Base-by-base conservation (phyloP, 2,329 filamentous ascomycete genomes). In the Tolypocladium inflatum region DNA sequence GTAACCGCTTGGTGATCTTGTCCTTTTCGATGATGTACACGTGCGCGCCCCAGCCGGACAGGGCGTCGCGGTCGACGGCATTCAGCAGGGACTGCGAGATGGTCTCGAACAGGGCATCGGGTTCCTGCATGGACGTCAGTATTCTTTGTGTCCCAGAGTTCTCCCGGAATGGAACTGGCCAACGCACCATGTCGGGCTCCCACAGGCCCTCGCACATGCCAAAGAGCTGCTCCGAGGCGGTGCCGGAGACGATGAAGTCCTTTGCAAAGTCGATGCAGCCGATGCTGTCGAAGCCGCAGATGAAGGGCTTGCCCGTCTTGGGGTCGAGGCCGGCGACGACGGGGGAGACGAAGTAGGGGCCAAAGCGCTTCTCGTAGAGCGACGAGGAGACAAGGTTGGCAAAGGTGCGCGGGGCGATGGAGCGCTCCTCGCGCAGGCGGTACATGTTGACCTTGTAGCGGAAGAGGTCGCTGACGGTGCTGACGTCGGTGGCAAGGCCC, bases 381-480 rank as follows among this genome's bases (percentile, higher is more conserved):
- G 86, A 89, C 65, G 85, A 90, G 69, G 86, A 90, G 68, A 99
- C 92, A 65, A 99, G 85, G 80, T 99, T 97, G 74, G 94, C 92
- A 78, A 99, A 91, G 59, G 94, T 99, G 73, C 89, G 84, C 52
- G 94, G 94, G 58, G 90, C 88, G 76, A 99, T 97, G 80, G 91
- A 84, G 71, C 94, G 91, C 82, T 99, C 94, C 82, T 99, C 94
- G 70, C 94, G 90, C 70, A 99, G 85, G 64, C 94, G 90, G 84
- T 99, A 99, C 90, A 99, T 95, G 84, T 99, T 99, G 75, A 96
- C 91, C 83, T 99, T 99, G 86, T 96, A 97, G 71, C 94, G 91
- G 84, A 99, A 96, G 66, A 97, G 88, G 78, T 99, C 93, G 68
- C 88, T 89, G 66, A 99, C 93, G 66, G 93, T 97, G 64, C 84